These are phyloP conservation scores for Fusarium acutatum DNA, from an alignment of 2,329 filamentous ascomycete species.

Conservation along the genomic window DNA sequence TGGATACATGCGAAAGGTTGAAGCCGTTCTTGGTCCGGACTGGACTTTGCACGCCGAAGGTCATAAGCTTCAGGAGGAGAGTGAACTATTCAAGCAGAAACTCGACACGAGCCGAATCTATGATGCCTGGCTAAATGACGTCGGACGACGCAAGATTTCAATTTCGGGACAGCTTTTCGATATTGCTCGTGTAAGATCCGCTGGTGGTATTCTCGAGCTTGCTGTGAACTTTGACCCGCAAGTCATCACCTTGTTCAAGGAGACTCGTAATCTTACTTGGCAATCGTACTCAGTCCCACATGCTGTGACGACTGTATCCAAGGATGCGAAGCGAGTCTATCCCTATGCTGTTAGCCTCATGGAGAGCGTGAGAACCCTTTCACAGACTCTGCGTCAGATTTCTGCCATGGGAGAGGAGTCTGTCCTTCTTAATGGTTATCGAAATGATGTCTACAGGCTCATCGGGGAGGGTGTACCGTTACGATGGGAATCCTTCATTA, in stretches of 20 bases:
- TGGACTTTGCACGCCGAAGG: conserved; percentile 96
- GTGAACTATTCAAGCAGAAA: conserved; percentile 94
- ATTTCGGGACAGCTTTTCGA: conserved; percentile 93
- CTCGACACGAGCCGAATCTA: conserved; percentile 94
- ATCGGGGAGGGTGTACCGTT: conserved; percentile 88
- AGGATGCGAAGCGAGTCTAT: conserved; percentile 98
- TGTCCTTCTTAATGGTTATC: conserved; percentile 87
- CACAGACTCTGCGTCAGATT: conserved; percentile 87
- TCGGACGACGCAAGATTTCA: conserved; percentile 85
- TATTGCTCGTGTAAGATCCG: conserved; percentile 87
- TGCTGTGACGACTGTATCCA: conserved; percentile 92
- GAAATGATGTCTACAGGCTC: conserved; percentile 86
- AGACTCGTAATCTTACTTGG: conserved; percentile 96
- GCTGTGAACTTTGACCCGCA: conserved; percentile 97
- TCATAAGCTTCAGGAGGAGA: conserved; percentile 90
- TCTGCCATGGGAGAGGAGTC: conserved; percentile 86
- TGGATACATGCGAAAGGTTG: conserved; percentile 98
- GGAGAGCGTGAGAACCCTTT: conserved; percentile 95
- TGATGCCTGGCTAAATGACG: conserved; percentile 93
- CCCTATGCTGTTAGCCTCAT: conserved; percentile 97
- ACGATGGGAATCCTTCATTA: conserved; percentile 97
- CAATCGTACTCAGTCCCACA: conserved; percentile 94
- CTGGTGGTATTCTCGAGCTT: conserved; percentile 87
- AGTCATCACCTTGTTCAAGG: conserved; percentile 97
- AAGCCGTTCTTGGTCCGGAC: conserved; percentile 92